Evolutionary conservation across 1,284 basidiomycete species (phyloP).

Genomic region (Exobasidium rhododendri): DNA sequence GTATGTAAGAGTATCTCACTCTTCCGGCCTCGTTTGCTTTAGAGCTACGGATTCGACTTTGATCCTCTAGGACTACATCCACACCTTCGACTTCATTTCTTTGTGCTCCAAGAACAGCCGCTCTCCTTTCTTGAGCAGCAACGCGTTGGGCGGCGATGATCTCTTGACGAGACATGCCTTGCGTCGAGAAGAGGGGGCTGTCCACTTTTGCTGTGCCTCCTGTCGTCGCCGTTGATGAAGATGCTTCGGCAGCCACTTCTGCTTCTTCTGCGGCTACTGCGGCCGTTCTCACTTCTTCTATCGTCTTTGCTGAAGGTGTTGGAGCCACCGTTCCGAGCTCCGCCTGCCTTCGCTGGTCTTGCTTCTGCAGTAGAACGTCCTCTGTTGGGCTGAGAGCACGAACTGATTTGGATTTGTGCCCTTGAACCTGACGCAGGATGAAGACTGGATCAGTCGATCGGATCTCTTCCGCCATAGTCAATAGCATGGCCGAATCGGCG

Average conservation of each 20-base stretch:
- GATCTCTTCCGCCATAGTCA: slow-evolving; percentile 63
- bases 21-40: slow-evolving; percentile 64
- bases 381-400: slow-evolving; percentile 34
- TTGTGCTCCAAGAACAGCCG: slow-evolving; percentile 77
- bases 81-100: slow-evolving; percentile 78
- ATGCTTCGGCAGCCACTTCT: too few relatives aligned
- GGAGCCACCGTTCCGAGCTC: slow-evolving; percentile 16
- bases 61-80: slow-evolving; percentile 78
- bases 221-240: background rate
- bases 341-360: slow-evolving; percentile 51
- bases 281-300: background rate
- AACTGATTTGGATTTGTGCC: slow-evolving; percentile 17
- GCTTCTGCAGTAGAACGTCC: slow-evolving; percentile 55
- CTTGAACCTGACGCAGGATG: slow-evolving; percentile 61
- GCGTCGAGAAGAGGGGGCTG: background rate
- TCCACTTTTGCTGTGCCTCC: background rate
- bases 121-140: slow-evolving; percentile 76
- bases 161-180: slow-evolving; percentile 67
- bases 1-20: slow-evolving; percentile 86
- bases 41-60: slow-evolving; percentile 78
- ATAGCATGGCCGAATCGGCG: slow-evolving; percentile 70
- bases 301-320: background rate
- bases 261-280: slow-evolving; percentile 17
- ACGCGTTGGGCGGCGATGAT: slow-evolving; percentile 89
- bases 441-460: slow-evolving; percentile 79